phyloP scores from a whole-genome alignment of 1,284 basidiomycete species.

The Anthracocystis panici-leucophaei region DNA sequence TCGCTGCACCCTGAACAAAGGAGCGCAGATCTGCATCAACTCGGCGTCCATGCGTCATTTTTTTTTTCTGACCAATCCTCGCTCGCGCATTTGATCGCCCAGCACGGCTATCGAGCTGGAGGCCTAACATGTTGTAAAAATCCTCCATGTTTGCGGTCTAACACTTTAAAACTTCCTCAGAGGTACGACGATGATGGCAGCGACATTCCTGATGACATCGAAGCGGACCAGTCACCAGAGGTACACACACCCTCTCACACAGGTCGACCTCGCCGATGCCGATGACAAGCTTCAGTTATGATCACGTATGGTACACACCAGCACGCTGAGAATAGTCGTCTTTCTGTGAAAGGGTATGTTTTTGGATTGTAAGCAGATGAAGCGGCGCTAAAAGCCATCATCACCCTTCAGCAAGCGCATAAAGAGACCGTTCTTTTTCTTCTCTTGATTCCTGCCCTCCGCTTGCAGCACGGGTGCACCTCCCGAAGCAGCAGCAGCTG shows the following conservation, averaged over 20 bases:
- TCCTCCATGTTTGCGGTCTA: neutral
- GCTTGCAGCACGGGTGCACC: conserved; percentile 34
- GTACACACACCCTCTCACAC: too few relatives aligned
- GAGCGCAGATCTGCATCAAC: conserved; percentile 9
- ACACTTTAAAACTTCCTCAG: too few relatives aligned
- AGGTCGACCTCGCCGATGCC: too few relatives aligned
- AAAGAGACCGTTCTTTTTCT: conserved; percentile 44
- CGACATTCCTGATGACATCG: too few relatives aligned
- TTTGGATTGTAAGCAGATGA: neutral
- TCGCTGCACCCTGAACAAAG: conserved; percentile 15
- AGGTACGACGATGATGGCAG: too few relatives aligned
- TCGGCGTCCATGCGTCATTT: neutral
- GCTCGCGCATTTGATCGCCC: conserved; percentile 12
- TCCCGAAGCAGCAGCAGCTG: conserved; percentile 25
- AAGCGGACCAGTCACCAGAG: too few relatives aligned
- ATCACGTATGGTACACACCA: too few relatives aligned
- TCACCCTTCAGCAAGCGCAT: conserved; percentile 47
- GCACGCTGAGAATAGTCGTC: neutral
- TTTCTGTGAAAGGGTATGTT: conserved; percentile 20
- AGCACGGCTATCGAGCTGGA: neutral
- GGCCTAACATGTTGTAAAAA: neutral
- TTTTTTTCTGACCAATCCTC: conserved; percentile 33
- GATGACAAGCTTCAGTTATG: too few relatives aligned
- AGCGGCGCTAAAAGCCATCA: conserved; percentile 13
- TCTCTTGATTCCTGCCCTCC: conserved; percentile 27